phyloP scores from a whole-genome alignment of 1,139 yeast genomes.

The Diutina pseudorugosa region DNA sequence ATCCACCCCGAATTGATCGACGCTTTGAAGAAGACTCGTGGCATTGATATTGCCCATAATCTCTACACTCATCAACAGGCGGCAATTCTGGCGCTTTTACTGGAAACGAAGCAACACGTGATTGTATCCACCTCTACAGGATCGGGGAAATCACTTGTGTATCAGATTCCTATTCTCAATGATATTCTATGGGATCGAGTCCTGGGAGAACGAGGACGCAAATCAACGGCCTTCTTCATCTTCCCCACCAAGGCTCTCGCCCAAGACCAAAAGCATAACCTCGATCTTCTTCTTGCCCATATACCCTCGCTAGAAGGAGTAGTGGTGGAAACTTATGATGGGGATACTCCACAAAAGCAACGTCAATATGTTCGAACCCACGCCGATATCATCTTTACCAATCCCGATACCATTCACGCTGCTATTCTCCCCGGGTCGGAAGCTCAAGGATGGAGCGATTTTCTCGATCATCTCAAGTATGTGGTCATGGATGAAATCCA shows the following conservation, averaged over 20 bases:
- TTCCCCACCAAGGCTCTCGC: slow-evolving; percentile 97
- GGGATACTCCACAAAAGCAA: slow-evolving; percentile 61
- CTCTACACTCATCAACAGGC: slow-evolving; percentile 75
- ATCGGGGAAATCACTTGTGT: slow-evolving; percentile 87
- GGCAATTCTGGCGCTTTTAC: slow-evolving; percentile 48
- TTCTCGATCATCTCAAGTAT: slow-evolving; percentile 49
- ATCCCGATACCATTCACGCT: slow-evolving; percentile 89
- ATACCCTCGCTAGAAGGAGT: slow-evolving; percentile 26
- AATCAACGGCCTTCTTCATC: slow-evolving; percentile 63
- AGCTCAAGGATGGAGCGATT: slow-evolving; percentile 48
- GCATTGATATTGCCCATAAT: slow-evolving; percentile 27
- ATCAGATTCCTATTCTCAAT: slow-evolving; percentile 74
- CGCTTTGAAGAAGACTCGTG: slow-evolving; percentile 38
- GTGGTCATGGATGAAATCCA: slow-evolving; percentile 89
- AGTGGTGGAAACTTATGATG: slow-evolving; percentile 76
- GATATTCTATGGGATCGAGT: slow-evolving; percentile 34
- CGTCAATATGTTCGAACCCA: slow-evolving; percentile 42
- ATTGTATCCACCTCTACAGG: slow-evolving; percentile 90
- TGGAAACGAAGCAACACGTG: slow-evolving; percentile 35
- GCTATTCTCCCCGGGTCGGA: slow-evolving; percentile 68
- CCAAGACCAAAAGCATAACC: slow-evolving; percentile 83
- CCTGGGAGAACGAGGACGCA: slow-evolving; percentile 9
- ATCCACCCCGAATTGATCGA: slow-evolving; percentile 33
- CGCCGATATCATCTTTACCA: slow-evolving; percentile 78
- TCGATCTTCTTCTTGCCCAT: slow-evolving; percentile 42